Evolutionary conservation across 352 stramenopile species (phyloP).

Genomic region (Stramenopiles sp.): DNA sequence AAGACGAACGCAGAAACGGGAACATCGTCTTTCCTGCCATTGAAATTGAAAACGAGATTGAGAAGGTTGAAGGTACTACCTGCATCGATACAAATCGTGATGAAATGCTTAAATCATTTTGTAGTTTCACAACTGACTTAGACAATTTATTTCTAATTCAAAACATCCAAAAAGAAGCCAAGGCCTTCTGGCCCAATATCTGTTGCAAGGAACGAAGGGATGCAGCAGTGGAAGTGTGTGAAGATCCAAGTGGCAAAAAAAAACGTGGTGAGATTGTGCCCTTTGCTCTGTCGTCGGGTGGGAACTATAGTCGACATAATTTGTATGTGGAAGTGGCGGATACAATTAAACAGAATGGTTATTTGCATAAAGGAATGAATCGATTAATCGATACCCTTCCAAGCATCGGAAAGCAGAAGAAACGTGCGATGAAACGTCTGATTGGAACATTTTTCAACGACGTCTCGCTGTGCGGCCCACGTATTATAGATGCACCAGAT

Average conservation of each 20-base stretch:
- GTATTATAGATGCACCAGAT: not conserved
- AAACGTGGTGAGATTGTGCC: not conserved
- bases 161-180: not conserved
- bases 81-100: slow-evolving; percentile 4
- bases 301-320: not conserved
- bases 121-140: not conserved
- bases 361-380: not conserved
- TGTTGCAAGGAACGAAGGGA: not conserved
- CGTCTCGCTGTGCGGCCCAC: not conserved
- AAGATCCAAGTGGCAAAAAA: not conserved
- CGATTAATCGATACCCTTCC: not conserved
- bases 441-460: not conserved
- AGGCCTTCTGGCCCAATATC: not conserved
- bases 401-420: not conserved
- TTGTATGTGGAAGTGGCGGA: not conserved
- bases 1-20: not conserved
- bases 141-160: not conserved
- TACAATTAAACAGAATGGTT: not conserved
- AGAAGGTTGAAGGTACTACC: not conserved
- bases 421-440: not conserved
- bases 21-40: not conserved
- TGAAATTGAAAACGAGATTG: slow-evolving; percentile 3
- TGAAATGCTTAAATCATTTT: not conserved
- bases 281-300: not conserved
- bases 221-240: not conserved